phyloP scores from a whole-genome alignment of 2,329 filamentous ascomycete species.

The Calonectria leucothoes region DNA sequence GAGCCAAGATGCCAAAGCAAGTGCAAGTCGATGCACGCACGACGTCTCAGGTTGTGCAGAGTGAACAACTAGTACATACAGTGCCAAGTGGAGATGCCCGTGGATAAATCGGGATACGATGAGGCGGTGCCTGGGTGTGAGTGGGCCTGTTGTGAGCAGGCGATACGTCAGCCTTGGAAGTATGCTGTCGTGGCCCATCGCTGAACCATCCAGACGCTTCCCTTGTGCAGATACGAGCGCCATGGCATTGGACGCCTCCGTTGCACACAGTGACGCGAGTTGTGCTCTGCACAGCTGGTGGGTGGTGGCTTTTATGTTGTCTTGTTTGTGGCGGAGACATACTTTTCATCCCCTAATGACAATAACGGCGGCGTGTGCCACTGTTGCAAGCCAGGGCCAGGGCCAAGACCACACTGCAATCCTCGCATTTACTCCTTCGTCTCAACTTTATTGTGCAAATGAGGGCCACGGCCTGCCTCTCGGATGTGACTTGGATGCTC shows the following conservation, averaged over 20 bases:
- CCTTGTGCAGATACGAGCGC: constrained; percentile 8
- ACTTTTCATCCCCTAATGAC: neutral
- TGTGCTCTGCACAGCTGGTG: neutral
- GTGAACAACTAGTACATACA: too few species aligned
- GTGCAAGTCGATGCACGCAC: neutral
- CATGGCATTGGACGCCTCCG: neutral
- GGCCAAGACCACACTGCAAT: neutral
- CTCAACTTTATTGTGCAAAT: constrained; percentile 1
- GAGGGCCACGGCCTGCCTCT: neutral
- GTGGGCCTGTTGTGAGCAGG: neutral
- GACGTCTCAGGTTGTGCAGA: neutral
- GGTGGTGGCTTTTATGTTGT: neutral
- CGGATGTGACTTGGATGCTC: neutral
- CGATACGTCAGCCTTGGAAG: constrained; percentile 14
- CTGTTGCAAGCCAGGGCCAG: neutral
- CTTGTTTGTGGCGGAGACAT: neutral
- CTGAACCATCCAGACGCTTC: neutral
- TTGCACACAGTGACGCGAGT: neutral
- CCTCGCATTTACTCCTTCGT: constrained; percentile 1
- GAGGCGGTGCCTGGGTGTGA: constrained; percentile 9
- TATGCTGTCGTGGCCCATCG: constrained; percentile 6
- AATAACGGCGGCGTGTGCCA: neutral
- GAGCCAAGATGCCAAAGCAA: neutral
- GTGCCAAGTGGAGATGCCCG: neutral
- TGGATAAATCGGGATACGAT: constrained; percentile 26